These are phyloP conservation scores for Didymella segeticola DNA, from an alignment of 2,329 filamentous ascomycete genomes.

Conservation along the genomic window DNA sequence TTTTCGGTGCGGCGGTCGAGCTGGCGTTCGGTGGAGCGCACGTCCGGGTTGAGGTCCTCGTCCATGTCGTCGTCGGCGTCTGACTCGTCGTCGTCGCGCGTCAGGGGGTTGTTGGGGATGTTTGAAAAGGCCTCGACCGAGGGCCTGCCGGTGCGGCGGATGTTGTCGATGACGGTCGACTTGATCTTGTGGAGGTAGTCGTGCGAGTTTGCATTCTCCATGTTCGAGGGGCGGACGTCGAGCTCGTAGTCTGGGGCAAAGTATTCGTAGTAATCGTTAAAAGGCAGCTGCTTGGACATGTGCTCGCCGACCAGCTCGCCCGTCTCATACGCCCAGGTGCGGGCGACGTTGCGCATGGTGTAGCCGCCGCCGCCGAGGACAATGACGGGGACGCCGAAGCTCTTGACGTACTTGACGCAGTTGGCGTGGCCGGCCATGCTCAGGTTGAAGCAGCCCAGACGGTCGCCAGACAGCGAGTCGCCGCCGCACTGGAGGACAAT, in stretches of 20 bases:
- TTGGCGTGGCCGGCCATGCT: constrained; percentile 75
- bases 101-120: constrained; percentile 63
- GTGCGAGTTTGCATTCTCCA: constrained; percentile 73
- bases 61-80: constrained; percentile 75
- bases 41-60: constrained; percentile 85
- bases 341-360: constrained; percentile 70
- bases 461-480: constrained; percentile 71
- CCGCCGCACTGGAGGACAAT: constrained; percentile 74
- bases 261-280: constrained; percentile 94
- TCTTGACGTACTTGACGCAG: constrained; percentile 73
- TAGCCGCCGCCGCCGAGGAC: constrained; percentile 73
- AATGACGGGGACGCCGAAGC: constrained; percentile 69
- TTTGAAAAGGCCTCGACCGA: constrained; percentile 58
- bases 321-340: constrained; percentile 71
- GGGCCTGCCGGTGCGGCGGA: constrained; percentile 68
- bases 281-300: constrained; percentile 83
- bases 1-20: constrained; percentile 81
- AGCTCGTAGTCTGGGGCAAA: constrained; percentile 74
- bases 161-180: constrained; percentile 69
- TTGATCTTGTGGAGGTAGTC: constrained; percentile 75
- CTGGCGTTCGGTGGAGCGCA: constrained; percentile 78
- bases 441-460: constrained; percentile 73
- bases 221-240: constrained; percentile 72
- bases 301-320: constrained; percentile 84
- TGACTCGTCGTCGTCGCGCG: constrained; percentile 67